These are phyloP conservation scores for Saprolegnia parasitica DNA, from an alignment of 352 stramenopile species.

Conservation along the genomic window DNA sequence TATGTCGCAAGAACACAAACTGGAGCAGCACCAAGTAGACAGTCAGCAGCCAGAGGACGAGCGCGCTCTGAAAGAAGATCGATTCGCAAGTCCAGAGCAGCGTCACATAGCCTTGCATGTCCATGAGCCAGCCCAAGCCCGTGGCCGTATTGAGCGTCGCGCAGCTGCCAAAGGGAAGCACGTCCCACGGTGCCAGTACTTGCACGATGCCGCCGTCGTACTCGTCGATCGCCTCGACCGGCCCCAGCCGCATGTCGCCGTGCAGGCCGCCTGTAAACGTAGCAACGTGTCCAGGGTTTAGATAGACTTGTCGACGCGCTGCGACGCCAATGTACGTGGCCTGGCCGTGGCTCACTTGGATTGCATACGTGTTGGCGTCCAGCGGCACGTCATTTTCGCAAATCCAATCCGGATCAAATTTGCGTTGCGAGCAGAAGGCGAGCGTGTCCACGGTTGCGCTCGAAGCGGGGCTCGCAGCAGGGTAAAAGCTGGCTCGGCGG, in stretches of 20 bases:
- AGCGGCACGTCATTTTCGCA: constrained; percentile 31
- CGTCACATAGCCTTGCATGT: constrained; percentile 28
- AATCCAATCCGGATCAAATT: constrained; percentile 30
- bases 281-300: constrained; percentile 29
- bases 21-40: constrained; percentile 29
- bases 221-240: constrained; percentile 31
- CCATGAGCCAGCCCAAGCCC: constrained; percentile 28
- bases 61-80: constrained; percentile 30
- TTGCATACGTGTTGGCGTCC: constrained; percentile 26
- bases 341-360: constrained; percentile 28
- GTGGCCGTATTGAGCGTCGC: constrained; percentile 21
- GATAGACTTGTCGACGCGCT: constrained; percentile 27
- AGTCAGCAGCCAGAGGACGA: constrained; percentile 31
- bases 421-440: constrained; percentile 30
- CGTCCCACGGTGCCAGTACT: constrained; percentile 30
- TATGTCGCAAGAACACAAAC: constrained; percentile 24
- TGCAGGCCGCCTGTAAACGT: constrained; percentile 21
- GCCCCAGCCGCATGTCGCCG: constrained; percentile 14
- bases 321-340: constrained; percentile 29
- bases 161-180: constrained; percentile 25
- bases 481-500: constrained; percentile 23
- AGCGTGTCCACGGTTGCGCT: constrained; percentile 29
- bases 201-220: constrained; percentile 32
- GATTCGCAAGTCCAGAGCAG: constrained; percentile 28
- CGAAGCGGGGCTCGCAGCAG: constrained; percentile 4